A percentile compares a stretch with the other conserved stretches of the same genome.
These are phyloP conservation scores for Pyricularia sp. DNA, from an alignment of 2,329 filamentous ascomycete species.

Conservation along the genomic window DNA sequence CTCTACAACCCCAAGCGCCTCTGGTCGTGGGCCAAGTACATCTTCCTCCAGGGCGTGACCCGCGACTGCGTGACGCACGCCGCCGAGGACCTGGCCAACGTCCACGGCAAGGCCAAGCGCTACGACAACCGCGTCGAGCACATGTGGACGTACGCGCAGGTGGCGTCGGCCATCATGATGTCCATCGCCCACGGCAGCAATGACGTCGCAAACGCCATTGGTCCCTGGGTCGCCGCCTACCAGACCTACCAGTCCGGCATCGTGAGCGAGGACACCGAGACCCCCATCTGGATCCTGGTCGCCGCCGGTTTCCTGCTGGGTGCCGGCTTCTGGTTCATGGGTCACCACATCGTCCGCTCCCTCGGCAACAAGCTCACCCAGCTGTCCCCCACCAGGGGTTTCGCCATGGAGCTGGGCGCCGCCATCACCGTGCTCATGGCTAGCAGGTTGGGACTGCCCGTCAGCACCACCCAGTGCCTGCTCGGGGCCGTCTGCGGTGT, in stretches of 20 bases:
- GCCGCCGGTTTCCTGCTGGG: conserved; percentile 26
- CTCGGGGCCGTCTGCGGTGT: conserved; percentile 17
- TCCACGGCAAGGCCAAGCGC: conserved; percentile 21
- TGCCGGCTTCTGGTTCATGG: conserved; percentile 42
- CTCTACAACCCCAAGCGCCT: background rate
- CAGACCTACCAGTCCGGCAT: conserved; percentile 21
- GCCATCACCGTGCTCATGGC: conserved; percentile 28
- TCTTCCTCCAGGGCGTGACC: conserved; percentile 4
- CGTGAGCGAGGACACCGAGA: conserved; percentile 19
- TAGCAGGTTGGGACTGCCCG: conserved; percentile 14
- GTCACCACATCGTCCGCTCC: conserved; percentile 76
- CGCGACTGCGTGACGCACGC: conserved; percentile 3
- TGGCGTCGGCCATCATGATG: conserved; percentile 25
- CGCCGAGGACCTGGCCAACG: background rate
- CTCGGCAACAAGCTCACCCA: conserved; percentile 29
- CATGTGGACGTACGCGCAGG: conserved; percentile 34
- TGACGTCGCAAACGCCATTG: conserved; percentile 31
- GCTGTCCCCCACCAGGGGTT: conserved; percentile 36
- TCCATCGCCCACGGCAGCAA: conserved; percentile 34
- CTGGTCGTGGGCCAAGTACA: conserved; percentile 2
- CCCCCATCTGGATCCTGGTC: conserved; percentile 28
- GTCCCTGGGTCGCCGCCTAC: conserved; percentile 28
- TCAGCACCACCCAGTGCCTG: conserved; percentile 18
- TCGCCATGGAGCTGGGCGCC: conserved; percentile 48
- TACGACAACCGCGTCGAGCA: conserved; percentile 38